Percentiles rank a stretch among this genome's conserved stretches.
These are phyloP conservation scores for Carpinus viminea DNA, from an alignment of 306 rosid species.

Conservation along the genomic window DNA sequence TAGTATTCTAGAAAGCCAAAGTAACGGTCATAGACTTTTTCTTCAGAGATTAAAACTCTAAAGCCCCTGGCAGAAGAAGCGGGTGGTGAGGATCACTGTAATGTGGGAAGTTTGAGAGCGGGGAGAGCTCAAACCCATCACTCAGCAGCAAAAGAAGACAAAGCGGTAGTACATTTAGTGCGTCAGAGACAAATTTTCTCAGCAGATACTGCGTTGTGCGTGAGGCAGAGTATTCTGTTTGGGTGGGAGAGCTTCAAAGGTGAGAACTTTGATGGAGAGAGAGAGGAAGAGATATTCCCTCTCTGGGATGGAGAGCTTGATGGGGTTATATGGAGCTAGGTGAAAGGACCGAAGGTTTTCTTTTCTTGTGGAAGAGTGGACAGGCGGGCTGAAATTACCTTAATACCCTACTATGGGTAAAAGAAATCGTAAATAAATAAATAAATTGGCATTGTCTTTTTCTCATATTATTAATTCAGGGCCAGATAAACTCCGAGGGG, in stretches of 20 bases:
- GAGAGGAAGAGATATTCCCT: slow-evolving; percentile 40
- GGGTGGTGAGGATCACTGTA: slow-evolving; percentile 42
- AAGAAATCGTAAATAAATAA: no score
- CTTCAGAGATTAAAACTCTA: slow-evolving; percentile 1
- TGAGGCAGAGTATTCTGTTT: neutral
- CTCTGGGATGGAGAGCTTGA: slow-evolving; percentile 44
- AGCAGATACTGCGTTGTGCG: neutral
- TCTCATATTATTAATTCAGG: no score
- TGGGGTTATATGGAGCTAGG: slow-evolving; percentile 57
- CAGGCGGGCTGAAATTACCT: slow-evolving; percentile 6
- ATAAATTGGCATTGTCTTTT: no score
- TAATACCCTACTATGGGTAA: neutral
- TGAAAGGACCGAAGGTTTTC: slow-evolving; percentile 35
- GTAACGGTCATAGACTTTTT: neutral
- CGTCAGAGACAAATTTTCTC: slow-evolving; percentile 30
- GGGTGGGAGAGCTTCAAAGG: slow-evolving; percentile 19
- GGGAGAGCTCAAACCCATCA: slow-evolving; percentile 43
- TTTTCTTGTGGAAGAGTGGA: neutral
- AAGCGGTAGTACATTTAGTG: neutral
- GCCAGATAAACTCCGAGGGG: no score
- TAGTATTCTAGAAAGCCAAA: slow-evolving; percentile 13
- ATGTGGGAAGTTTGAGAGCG: slow-evolving; percentile 51
- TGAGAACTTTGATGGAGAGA: slow-evolving; percentile 26
- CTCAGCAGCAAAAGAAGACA: slow-evolving; percentile 13
- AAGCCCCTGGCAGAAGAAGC: slow-evolving; percentile 42